Evolutionary conservation across 768 basidiomycete genomes (phyloP).

Genomic region (Coprinopsis sp.): DNA sequence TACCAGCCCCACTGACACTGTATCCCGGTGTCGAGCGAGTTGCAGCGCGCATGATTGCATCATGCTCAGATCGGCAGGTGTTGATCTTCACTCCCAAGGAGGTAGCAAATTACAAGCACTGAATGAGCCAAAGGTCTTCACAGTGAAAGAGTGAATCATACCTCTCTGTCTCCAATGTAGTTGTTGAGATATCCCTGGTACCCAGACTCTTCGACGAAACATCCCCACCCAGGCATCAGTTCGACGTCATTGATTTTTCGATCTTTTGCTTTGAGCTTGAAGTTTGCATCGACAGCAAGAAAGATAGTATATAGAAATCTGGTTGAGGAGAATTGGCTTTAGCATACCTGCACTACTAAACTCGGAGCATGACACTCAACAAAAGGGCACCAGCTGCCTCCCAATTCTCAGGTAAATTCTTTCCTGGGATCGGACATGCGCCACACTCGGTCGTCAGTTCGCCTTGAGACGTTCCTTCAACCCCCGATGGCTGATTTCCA

Average conservation of each 20-base stretch:
- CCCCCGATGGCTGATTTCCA: conserved; percentile 19
- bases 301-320: conserved; percentile 17
- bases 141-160: too few species aligned
- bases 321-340: not conserved
- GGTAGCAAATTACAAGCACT: too few species aligned
- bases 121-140: conserved; percentile 5
- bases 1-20: conserved; percentile 18
- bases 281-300: conserved; percentile 5
- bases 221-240: not conserved
- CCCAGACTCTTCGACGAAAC: conserved; percentile 1
- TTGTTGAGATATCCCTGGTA: not conserved
- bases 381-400: conserved; percentile 19
- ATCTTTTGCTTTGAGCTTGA: conserved; percentile 4
- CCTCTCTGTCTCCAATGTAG: not conserved
- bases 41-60: conserved; percentile 23
- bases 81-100: too few species aligned
- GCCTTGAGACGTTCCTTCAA: conserved; percentile 17
- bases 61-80: conserved; percentile 14
- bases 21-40: conserved; percentile 21
- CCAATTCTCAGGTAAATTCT: too few species aligned
- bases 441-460: conserved; percentile 27
- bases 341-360: not conserved
- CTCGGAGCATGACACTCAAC: conserved; percentile 6
- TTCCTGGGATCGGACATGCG: too few species aligned
- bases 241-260: not conserved